Conservation (phyloP, 202 grass and related monocot genomes). For the Eragrostis tef region DNA sequence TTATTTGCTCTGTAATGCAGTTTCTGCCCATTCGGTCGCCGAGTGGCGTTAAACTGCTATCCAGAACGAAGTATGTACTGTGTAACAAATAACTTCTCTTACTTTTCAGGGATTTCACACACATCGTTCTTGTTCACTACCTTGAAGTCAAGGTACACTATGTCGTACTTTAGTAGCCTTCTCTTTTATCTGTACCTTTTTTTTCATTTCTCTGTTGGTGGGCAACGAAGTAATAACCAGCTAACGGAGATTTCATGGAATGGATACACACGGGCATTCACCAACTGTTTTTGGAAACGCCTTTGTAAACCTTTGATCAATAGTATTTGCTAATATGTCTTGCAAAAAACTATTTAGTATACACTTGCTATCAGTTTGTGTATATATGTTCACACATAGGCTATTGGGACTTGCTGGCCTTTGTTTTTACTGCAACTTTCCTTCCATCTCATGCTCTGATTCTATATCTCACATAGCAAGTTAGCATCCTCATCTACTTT, state of each 20-base stretch:
- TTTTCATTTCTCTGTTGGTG: not conserved
- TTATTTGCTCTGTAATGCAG: conserved; percentile 21
- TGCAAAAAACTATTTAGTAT: not conserved
- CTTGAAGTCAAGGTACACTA: conserved; percentile 78
- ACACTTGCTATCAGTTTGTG: not conserved
- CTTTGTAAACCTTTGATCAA: conserved; percentile 11
- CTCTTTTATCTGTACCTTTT: not conserved
- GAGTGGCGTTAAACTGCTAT: not conserved
- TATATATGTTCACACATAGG: not conserved
- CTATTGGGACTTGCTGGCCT: not conserved
- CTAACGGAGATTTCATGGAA: conserved; percentile 6
- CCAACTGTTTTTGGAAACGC: not conserved
- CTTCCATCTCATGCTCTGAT: conserved; percentile 18
- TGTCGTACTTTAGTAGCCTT: not conserved
- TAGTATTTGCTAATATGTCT: not conserved
- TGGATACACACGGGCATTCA: not conserved
- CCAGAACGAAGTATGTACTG: not conserved
- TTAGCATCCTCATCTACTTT: conserved; percentile 1
- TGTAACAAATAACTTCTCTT: conserved; percentile 42
- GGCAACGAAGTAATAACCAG: not conserved
- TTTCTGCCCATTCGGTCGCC: conserved; percentile 11
- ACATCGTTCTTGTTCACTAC: conserved; percentile 94
- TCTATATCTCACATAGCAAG: not conserved
- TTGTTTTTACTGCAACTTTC: conserved; percentile 18
- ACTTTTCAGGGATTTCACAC: conserved; percentile 84